A percentile compares a stretch with the other conserved stretches of the same genome.
Conservation (phyloP, 139 green algal genomes). For the Desmodesmus armatus region DNA sequence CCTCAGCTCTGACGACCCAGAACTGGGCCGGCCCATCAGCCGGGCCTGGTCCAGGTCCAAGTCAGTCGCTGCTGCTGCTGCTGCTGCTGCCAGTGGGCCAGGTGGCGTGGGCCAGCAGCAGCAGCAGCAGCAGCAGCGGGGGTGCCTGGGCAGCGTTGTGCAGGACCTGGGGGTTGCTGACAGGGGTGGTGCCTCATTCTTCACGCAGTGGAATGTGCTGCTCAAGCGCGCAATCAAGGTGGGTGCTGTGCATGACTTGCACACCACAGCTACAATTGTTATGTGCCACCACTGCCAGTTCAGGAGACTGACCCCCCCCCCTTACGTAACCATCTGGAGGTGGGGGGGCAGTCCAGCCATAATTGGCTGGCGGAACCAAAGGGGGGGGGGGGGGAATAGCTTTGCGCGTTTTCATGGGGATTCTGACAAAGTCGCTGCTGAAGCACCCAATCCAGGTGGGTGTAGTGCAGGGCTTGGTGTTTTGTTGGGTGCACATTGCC, state of each 20-base stretch:
- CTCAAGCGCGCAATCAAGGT: slow-evolving; percentile 50
- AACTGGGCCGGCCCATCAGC: slow-evolving; percentile 6
- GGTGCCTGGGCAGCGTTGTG: background rate
- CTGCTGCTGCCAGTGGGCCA: background rate
- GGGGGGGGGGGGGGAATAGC: background rate
- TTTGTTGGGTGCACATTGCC: too few relatives aligned
- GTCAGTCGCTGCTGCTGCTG: background rate
- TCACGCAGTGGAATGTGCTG: slow-evolving; percentile 56
- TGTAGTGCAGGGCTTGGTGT: too few relatives aligned
- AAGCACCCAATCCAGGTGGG: too few relatives aligned
- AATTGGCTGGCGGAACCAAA: background rate
- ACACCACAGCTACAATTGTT: background rate
- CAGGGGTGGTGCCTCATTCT: slow-evolving; percentile 39
- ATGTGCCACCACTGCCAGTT: too few relatives aligned
- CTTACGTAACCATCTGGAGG: too few relatives aligned
- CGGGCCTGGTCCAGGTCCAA: background rate
- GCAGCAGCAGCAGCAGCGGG: background rate
- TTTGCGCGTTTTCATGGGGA: background rate
- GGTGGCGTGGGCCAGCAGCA: background rate
- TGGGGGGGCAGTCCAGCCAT: background rate
- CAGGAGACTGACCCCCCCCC: too few relatives aligned
- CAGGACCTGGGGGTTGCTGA: slow-evolving; percentile 6
- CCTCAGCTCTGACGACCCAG: background rate
- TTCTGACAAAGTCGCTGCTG: background rate
- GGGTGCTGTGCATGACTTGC: background rate